These are phyloP conservation scores for Dalbergia cochinchinensis DNA, from an alignment of 306 rosid genomes.

Conservation along the genomic window DNA sequence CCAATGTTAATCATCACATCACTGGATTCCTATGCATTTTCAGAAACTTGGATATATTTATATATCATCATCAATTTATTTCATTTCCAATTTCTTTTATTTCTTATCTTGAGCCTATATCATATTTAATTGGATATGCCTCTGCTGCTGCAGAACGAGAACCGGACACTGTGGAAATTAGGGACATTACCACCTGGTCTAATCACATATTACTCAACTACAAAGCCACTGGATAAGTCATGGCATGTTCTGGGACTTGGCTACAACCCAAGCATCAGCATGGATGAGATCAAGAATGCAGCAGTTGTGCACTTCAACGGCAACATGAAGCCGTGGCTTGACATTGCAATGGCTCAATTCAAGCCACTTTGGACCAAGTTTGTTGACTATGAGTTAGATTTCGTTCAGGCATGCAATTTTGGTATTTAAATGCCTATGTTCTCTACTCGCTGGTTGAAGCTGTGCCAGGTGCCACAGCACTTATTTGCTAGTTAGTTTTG, in stretches of 20 bases:
- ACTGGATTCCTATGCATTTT: conserved; percentile 1
- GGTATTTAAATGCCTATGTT: conserved; percentile 58
- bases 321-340: conserved; percentile 94
- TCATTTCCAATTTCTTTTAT: conserved; percentile 1
- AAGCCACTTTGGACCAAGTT: conserved; percentile 86
- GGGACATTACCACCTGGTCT: conserved; percentile 90
- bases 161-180: conserved; percentile 81
- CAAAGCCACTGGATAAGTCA: conserved; percentile 85
- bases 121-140: conserved; percentile 39
- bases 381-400: conserved; percentile 78
- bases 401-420: conserved; percentile 88
- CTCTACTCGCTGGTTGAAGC: conserved; percentile 42
- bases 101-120: not conserved
- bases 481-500: conserved; percentile 41
- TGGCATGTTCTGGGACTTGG: conserved; percentile 96
- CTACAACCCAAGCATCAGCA: conserved; percentile 87
- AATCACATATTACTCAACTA: conserved; percentile 80
- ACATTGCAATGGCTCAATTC: conserved; percentile 85
- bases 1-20: not conserved
- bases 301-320: conserved; percentile 94
- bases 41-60: conserved; percentile 31
- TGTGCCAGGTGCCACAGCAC: conserved; percentile 45
- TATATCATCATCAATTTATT: conserved; percentile 19
- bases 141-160: conserved; percentile 72
- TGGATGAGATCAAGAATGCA: conserved; percentile 79